Percentiles rank a stretch among this genome's conserved stretches.
phyloP scores from a whole-genome alignment of 2,329 filamentous ascomycete genomes.

The Decorospora gaudefroyi region DNA sequence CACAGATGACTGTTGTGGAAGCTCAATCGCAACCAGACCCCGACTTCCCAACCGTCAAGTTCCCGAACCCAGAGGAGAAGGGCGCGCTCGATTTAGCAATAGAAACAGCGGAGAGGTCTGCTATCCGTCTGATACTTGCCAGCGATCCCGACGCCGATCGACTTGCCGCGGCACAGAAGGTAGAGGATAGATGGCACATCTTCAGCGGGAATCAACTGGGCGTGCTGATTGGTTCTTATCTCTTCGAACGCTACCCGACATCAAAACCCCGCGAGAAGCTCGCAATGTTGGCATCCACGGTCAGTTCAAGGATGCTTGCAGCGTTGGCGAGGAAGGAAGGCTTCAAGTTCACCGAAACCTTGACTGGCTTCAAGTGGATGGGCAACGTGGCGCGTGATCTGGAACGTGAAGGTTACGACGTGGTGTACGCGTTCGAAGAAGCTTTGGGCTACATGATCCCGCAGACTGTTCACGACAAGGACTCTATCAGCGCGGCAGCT shows the following conservation, averaged over 20 bases:
- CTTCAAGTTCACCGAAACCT: conserved; percentile 63
- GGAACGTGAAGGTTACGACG: conserved; percentile 53
- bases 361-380: conserved; percentile 72
- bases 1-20: conserved; percentile 55
- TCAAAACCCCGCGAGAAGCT: conserved; percentile 49
- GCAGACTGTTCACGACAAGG: conserved; percentile 65
- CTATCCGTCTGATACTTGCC: conserved; percentile 60
- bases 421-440: conserved; percentile 66
- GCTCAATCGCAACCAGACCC: conserved; percentile 63
- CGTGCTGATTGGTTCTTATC: conserved; percentile 61
- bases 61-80: conserved; percentile 68
- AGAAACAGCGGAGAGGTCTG: conserved; percentile 56
- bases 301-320: conserved; percentile 66
- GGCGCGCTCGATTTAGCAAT: conserved; percentile 65
- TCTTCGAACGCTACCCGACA: conserved; percentile 55
- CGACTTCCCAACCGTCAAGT: conserved; percentile 66
- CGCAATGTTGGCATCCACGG: conserved; percentile 65
- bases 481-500: conserved; percentile 64
- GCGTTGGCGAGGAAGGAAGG: conserved; percentile 60
- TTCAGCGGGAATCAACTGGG: conserved; percentile 70
- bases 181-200: conserved; percentile 61
- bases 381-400: conserved; percentile 64
- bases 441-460: conserved; percentile 70
- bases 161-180: conserved; percentile 64
- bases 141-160: conserved; percentile 70